Evolutionary conservation across 73 alveolate genomes (phyloP), one percentile per base, ranked within the genome.

Genomic region (Symbiodinium natans): DNA sequence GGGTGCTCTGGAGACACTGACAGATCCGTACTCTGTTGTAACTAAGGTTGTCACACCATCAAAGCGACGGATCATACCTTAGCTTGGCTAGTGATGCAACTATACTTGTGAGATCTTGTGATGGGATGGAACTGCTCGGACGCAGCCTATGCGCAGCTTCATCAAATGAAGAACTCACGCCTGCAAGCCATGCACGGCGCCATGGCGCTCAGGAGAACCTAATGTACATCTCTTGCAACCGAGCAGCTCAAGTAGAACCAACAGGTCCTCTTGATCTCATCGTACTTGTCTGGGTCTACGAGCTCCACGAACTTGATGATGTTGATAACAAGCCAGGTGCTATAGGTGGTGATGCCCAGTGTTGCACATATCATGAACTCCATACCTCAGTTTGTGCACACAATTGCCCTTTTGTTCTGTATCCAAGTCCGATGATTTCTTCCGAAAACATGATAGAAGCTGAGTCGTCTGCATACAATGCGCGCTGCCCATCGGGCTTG

Each of bases 241-340:
- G 29, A 25, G 92, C 25, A 4, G 38, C 93, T 86, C 54, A 86
- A 38, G 17, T n/a, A 86, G 82, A 86, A 48, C 93, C 93, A 86
- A 8, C 38, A 52, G 39, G 54, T 46, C 54, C 38, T 48, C 48
- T 86, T 86, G 82, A 86, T 43, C 13, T 75, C 82, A 10, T 86
- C 80, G 39, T 86, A 86, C 27, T 43, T 82, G 23, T 86, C 93
- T 3, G 36, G 48, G 36, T 86, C 82, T 39, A 52, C 5, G 9
- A 52, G 52, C 93, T 86, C 82, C 36, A 86, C 48, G n/a, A 43
- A 23, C 40, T 86, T 86, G 40, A 86, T 52, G 40, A 52, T 43
- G 52, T 43, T 86, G 93, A 86, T 86, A 5, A 13, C 42, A 25
- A 31, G 46, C 93, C 93, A 86, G 17, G 59, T 75, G 1, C 27